A percentile compares a stretch with the other conserved stretches of the same genome.
Conservation (phyloP, 202 grass and related monocot genomes). For the Zoysia matrella region DNA sequence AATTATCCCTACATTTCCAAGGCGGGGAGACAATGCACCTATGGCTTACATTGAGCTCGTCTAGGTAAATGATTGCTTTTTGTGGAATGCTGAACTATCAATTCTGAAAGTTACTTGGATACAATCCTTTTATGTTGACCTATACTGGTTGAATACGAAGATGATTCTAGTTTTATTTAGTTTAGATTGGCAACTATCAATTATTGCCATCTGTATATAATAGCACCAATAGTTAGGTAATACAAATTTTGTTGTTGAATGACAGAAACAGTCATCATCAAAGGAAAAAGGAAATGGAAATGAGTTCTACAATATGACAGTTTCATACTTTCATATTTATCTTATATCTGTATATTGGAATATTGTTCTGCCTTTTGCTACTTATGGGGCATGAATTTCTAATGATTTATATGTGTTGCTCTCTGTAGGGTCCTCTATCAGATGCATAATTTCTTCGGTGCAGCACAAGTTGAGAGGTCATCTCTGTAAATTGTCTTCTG, state of each 20-base stretch:
- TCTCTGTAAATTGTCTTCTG: conserved; percentile 3
- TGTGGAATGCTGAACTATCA: conserved; percentile 21
- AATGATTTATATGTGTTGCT: not conserved
- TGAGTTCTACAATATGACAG: too few relatives aligned
- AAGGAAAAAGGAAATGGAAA: not conserved
- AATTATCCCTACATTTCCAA: conserved; percentile 79
- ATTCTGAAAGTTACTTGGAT: not conserved
- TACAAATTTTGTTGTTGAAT: not conserved
- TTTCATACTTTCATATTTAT: not conserved
- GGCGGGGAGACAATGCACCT: conserved; percentile 88
- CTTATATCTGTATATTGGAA: not conserved
- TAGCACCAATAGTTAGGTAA: not conserved
- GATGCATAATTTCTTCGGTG: conserved; percentile 3
- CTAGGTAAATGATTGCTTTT: conserved; percentile 52
- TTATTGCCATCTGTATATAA: not conserved
- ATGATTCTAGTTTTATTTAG: not conserved
- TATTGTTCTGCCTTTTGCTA: not conserved
- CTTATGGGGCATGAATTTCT: not conserved
- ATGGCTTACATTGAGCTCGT: conserved; percentile 97
- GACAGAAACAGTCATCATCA: not conserved
- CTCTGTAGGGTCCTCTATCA: conserved; percentile 33
- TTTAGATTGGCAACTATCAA: not conserved
- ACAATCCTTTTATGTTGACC: not conserved
- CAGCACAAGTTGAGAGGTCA: not conserved
- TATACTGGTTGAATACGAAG: not conserved